phyloP scores from a whole-genome alignment of 2,329 filamentous ascomycete genomes.

The Botrytis fabae region DNA sequence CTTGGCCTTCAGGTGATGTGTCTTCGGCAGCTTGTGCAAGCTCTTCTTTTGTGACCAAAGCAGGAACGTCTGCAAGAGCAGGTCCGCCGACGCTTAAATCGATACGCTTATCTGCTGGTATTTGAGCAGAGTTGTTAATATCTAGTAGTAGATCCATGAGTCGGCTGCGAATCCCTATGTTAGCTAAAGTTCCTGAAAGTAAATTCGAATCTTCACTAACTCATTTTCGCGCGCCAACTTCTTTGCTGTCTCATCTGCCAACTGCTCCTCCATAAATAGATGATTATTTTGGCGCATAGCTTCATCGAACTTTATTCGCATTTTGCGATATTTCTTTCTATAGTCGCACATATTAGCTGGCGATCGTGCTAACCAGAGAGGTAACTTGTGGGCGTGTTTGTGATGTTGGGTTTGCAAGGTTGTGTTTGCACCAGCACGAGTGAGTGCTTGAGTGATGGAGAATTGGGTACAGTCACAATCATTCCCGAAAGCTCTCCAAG shows the following conservation, averaged over 20 bases:
- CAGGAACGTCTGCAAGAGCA: conserved; percentile 32
- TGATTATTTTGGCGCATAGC: conserved; percentile 79
- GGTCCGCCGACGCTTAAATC: conserved; percentile 55
- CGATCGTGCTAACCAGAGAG: background rate
- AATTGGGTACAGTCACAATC: background rate
- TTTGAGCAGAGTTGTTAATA: conserved; percentile 79
- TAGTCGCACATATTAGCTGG: conserved; percentile 51
- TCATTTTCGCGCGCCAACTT: conserved; percentile 89
- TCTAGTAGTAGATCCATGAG: conserved; percentile 86
- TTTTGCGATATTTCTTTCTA: conserved; percentile 96
- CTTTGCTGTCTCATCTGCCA: conserved; percentile 77
- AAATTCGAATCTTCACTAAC: conserved; percentile 52
- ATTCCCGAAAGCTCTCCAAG: background rate
- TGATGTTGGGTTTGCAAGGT: background rate
- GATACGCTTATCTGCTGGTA: conserved; percentile 73
- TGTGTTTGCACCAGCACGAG: background rate
- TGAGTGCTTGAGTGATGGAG: background rate
- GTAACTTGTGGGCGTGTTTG: background rate
- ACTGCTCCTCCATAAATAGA: conserved; percentile 77
- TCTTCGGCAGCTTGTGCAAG: conserved; percentile 30
- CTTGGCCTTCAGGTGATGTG: conserved; percentile 35
- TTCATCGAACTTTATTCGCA: conserved; percentile 76
- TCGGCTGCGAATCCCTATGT: conserved; percentile 58
- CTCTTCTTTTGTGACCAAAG: conserved; percentile 35
- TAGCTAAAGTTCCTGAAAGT: conserved; percentile 12